These are phyloP conservation scores for Margaritispora aquatica DNA, from an alignment of 495 filamentous ascomycete genomes.

Conservation along the genomic window DNA sequence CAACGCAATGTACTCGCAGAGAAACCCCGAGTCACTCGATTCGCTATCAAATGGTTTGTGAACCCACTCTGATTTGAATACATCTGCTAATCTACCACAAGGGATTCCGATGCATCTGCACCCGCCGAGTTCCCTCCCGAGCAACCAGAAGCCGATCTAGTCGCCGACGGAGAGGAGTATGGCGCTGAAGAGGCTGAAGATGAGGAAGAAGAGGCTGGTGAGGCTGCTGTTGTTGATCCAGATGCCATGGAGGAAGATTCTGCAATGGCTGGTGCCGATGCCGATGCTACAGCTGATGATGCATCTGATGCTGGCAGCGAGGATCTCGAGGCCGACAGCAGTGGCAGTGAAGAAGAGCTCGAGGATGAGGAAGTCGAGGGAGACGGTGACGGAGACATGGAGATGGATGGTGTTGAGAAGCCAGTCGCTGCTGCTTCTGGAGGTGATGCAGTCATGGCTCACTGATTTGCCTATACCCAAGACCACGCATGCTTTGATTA, in stretches of 20 bases:
- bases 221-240: conserved; percentile 27
- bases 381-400: conserved; percentile 75
- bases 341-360: conserved; percentile 79
- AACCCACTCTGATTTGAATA: neutral
- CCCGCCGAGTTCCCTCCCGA: conserved; percentile 95
- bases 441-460: conserved; percentile 24
- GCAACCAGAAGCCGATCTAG: conserved; percentile 87
- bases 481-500: neutral
- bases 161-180: conserved; percentile 82
- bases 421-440: conserved; percentile 10
- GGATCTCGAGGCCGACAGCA: conserved; percentile 92
- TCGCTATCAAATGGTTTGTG: conserved; percentile 96
- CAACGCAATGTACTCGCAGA: conserved; percentile 88
- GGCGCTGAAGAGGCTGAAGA: conserved; percentile 79
- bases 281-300: conserved; percentile 44
- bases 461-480: conserved; percentile 12
- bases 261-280: conserved; percentile 75
- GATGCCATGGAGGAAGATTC: conserved; percentile 57
- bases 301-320: conserved; percentile 88
- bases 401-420: conserved; percentile 60
- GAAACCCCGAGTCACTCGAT: conserved; percentile 94
- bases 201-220: conserved; percentile 45
- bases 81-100: conserved; percentile 27
- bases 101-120: conserved; percentile 94
- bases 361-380: conserved; percentile 60